Conservation (phyloP, 805 yeast genomes). For the Spathaspora gorwiae region DNA sequence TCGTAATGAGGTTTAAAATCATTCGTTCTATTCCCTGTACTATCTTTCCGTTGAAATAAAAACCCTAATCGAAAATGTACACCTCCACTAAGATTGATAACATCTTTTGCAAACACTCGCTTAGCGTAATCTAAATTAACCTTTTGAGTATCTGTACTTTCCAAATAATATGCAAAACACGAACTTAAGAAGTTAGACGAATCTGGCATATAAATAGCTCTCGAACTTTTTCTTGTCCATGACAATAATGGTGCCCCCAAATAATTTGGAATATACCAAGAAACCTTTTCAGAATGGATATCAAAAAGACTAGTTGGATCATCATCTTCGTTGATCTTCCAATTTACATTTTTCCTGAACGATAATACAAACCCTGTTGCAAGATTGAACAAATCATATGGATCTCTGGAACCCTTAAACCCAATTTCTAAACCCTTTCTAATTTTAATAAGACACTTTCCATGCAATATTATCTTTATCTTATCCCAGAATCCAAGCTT, state of each 20-base stretch:
- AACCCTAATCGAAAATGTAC: constrained; percentile 56
- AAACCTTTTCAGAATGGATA: constrained; percentile 56
- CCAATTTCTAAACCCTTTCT: constrained; percentile 51
- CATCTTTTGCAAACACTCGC: constrained; percentile 44
- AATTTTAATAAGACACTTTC: constrained; percentile 49
- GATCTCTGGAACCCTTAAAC: constrained; percentile 73
- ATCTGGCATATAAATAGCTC: constrained; percentile 44
- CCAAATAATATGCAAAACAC: constrained; percentile 46
- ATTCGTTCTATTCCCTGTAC: constrained; percentile 31
- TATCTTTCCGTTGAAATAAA: constrained; percentile 44
- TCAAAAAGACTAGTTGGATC: constrained; percentile 65
- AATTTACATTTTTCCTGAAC: constrained; percentile 58
- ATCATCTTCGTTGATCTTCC: constrained; percentile 61
- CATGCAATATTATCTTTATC: constrained; percentile 70
- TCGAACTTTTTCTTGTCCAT: constrained; percentile 52
- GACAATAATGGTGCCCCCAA: constrained; percentile 45
- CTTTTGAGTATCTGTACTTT: constrained; percentile 7
- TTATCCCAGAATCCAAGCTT: constrained; percentile 94
- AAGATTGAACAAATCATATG: constrained; percentile 63
- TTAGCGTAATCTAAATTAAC: constrained; percentile 7
- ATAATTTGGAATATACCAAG: constrained; percentile 75
- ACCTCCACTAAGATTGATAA: constrained; percentile 57
- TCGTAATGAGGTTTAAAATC: constrained; percentile 58
- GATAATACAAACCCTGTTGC: constrained; percentile 75
- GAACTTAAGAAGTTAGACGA: constrained; percentile 40